Evolutionary conservation across 2,329 filamentous ascomycete species (phyloP), one percentile per base, ranked within the genome.

Genomic region (Atkinsonella texensis): DNA sequence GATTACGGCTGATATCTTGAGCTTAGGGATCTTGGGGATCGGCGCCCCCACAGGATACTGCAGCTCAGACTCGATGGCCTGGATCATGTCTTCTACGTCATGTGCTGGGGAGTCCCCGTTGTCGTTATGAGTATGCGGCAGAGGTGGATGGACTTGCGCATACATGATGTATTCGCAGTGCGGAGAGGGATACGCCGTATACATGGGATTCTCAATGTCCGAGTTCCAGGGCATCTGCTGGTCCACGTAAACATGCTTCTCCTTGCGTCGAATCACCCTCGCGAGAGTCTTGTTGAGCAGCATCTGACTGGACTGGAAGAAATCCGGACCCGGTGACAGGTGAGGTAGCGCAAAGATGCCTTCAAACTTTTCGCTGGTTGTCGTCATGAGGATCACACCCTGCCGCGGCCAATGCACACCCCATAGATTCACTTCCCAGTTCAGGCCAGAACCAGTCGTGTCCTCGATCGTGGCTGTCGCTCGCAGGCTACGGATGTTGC

Each of bases 341-440:
- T 97, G 89, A 28, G 93, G 90, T 46, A 97, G 71, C 2, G 84
- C 86, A 65, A 95, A 95, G 52, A 97, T 84, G 43, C 93, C 90
- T n/a, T 85, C 81, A 62, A 93, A 93, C 71, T 95, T 96, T 63
- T 95, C 87, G 66, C 89, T 96, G 46, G 89, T 91, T 0, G 91
- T 96, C 1, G 85, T 87, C 63, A 97, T 71, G 38, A 97, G 71
- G 48, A 93, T 80, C 13, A 82, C 79, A 1, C 93, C 93, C 55
- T 85, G 80, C n/a, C 79, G 76, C 39, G 85, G 83, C 74, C 89
- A 94, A 70, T 97, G 91, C 4, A 94, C 77, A 3, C 93, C 93
- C 66, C 89, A 84, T 48, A 95, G 70, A 49, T 80, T 76, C 69
- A 94, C 81, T 58, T 90, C 84, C 82, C 86, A 90, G 58, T 81